A percentile compares a stretch with the other conserved stretches of the same genome.
phyloP scores from a whole-genome alignment of 352 stramenopile genomes.

The Phytophthora hibernalis region DNA sequence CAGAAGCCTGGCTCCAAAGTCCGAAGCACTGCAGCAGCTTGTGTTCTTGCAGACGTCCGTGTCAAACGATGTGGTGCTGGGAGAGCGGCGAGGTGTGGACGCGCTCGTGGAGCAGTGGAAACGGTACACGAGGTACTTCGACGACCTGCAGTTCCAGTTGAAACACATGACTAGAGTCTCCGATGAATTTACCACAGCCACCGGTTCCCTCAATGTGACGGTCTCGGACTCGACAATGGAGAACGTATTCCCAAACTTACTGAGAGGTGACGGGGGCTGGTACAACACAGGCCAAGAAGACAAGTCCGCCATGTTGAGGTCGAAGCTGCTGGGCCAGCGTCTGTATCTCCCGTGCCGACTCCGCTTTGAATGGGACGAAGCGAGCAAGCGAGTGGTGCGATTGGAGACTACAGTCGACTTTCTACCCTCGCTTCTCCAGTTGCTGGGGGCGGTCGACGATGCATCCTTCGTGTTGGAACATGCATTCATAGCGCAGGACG shows the following conservation, averaged over 20 bases:
- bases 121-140: constrained; percentile 33
- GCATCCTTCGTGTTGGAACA: constrained; percentile 17
- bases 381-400: constrained; percentile 18
- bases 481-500: constrained; percentile 12
- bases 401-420: constrained; percentile 25
- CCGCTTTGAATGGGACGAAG: constrained; percentile 27
- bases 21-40: constrained; percentile 33
- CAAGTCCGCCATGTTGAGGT: constrained; percentile 1
- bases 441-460: constrained; percentile 15
- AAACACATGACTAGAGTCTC: constrained; percentile 26
- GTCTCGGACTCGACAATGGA: constrained; percentile 21
- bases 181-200: constrained; percentile 16
- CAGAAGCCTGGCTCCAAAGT: constrained; percentile 27
- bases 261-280: not conserved
- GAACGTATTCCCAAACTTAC: constrained; percentile 20
- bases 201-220: constrained; percentile 13
- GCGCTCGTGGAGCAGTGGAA: constrained; percentile 34
- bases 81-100: constrained; percentile 20
- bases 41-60: constrained; percentile 35
- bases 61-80: constrained; percentile 25
- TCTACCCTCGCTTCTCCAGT: constrained; percentile 10
- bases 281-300: not conserved
- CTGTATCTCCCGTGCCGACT: constrained; percentile 20
- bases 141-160: constrained; percentile 42
- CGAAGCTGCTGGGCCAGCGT: constrained; percentile 19